Evolutionary conservation across 805 yeast genomes (phyloP).

Genomic region (Schizosaccharomyces osmophilus): DNA sequence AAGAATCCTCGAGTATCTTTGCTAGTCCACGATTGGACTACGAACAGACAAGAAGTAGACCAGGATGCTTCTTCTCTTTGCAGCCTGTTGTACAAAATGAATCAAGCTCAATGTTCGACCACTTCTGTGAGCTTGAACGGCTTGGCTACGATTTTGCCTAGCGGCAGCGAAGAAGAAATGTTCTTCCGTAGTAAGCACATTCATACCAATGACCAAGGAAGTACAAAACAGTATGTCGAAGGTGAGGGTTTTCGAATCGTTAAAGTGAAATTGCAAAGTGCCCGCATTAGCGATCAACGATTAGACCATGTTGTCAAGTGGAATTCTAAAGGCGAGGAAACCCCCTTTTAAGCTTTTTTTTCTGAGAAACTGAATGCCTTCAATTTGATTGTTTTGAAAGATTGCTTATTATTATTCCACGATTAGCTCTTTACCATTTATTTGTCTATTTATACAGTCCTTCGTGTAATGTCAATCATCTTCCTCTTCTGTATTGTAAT

Average conservation of each 20-base stretch:
- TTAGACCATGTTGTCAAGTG: background rate
- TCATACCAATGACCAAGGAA: conserved; percentile 30
- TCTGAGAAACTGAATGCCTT: too few relatives aligned
- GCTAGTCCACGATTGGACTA: conserved; percentile 76
- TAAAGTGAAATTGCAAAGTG: background rate
- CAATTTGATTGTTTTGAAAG: too few relatives aligned
- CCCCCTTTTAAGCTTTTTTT: background rate
- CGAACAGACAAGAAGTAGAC: conserved; percentile 13
- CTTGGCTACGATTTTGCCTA: conserved; percentile 28
- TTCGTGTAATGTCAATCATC: background rate
- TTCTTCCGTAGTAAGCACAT: conserved; percentile 39
- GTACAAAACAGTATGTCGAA: background rate
- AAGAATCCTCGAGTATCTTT: conserved; percentile 57
- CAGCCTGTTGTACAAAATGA: conserved; percentile 46
- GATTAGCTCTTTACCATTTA: too few relatives aligned
- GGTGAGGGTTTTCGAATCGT: background rate
- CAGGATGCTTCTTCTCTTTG: conserved; percentile 15
- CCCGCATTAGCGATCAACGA: background rate
- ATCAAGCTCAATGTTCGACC: conserved; percentile 55
- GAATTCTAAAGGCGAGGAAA: background rate
- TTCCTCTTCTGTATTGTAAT: background rate
- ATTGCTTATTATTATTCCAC: too few relatives aligned
- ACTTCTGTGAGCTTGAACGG: conserved; percentile 69
- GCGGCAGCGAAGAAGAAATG: conserved; percentile 24
- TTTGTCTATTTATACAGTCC: too few relatives aligned